phyloP scores from a whole-genome alignment of 2,329 filamentous ascomycete species.

The Botrytis fragariae region DNA sequence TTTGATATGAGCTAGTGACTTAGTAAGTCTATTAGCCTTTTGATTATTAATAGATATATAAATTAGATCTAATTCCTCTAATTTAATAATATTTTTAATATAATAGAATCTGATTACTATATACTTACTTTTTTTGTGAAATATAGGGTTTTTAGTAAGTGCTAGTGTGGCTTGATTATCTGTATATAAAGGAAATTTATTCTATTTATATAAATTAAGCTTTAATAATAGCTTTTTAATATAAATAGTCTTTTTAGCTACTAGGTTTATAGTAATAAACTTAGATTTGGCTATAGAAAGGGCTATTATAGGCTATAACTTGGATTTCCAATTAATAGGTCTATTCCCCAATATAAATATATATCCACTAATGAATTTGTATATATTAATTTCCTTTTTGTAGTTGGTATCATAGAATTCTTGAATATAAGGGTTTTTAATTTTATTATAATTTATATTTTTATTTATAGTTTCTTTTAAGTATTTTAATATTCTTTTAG shows the following conservation, averaged over 20 bases:
- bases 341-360: background rate
- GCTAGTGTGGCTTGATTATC: fast-evolving
- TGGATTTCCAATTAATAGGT: background rate
- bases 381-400: background rate
- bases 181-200: background rate
- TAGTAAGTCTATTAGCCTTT: too few species aligned
- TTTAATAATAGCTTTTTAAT: background rate
- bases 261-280: background rate
- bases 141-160: too few species aligned
- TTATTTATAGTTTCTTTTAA: too few species aligned
- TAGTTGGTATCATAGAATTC: background rate
- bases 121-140: too few species aligned
- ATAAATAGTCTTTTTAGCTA: background rate
- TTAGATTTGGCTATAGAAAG: background rate
- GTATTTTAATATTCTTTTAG: too few species aligned
- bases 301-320: background rate
- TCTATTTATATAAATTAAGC: background rate
- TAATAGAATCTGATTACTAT: too few species aligned
- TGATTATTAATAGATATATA: too few species aligned
- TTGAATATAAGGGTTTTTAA: too few species aligned
- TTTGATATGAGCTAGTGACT: too few species aligned
- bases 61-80: too few species aligned
- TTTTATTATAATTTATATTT: too few species aligned
- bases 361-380: background rate
- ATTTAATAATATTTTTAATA: too few species aligned